Evolutionary conservation across 169 alveolate genomes (phyloP), one percentile per base, ranked within the genome.

Genomic region (Eimeria sp.): DNA sequence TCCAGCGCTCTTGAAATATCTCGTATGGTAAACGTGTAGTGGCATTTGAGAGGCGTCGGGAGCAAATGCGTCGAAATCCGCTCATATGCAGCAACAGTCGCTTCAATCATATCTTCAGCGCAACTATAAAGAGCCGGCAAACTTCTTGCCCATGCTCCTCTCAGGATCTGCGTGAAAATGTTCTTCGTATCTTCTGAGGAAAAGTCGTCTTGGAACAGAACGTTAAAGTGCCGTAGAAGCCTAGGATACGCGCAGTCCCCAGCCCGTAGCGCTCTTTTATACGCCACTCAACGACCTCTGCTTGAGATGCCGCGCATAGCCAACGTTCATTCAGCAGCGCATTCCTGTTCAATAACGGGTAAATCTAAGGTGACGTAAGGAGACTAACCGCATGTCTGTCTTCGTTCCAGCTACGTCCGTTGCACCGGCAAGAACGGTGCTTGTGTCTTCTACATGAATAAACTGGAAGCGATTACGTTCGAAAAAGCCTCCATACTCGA

Each of bases 1-100:
- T 89, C 98, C 99, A 30, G 98, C 99, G 88, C 99, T 94, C 98
- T 98, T 22, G 99, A 95, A 95, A 99, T 98, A 92, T 99, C 99
- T 89, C 99, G 98, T 83, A 98, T 95, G 95, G 98, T 98, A 96
- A 99, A 99, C 1, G 98, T 98, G 97, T 99, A 99, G 96, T 99
- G 99, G 95, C 98, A 97, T 97, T 99, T 99, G 86, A 98, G 96
- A 4, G 99, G 99, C 14, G 99, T 99, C 16, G 99, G 99, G 70
- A 98, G 96, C 96, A 99, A 97, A 95, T 98, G 98, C 16, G 94
- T 98, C 90, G 96, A 97, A 73, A 98, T 98, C 94, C 97, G 98
- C 92, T 98, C 97, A 97, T 99, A 99, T 86, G 98, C 98, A 83
- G 98, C 98, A 83, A 98, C 76, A 27, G 99, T 98, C 40, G 98